Base-by-base conservation (phyloP, 176 grass and related monocot species). In the Pontederia paniculata region DNA sequence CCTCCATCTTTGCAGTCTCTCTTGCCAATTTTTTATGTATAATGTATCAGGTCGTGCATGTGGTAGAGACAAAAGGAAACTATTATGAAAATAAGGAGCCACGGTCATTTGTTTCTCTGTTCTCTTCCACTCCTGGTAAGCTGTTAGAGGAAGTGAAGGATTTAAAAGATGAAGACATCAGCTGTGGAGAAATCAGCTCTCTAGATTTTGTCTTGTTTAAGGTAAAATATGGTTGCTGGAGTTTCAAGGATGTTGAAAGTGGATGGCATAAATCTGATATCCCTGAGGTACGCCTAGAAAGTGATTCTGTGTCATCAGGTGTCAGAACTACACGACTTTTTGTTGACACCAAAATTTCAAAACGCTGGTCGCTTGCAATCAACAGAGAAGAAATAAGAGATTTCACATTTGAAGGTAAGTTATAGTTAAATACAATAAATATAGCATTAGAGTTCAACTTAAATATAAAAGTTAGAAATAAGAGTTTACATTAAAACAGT, bases 21-120 rank as follows among this genome's bases (percentile, higher is more conserved):
- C 13, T 23, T 12, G 45, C 31, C 56, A 17, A 10, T 57, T 46
- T 44, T 63, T 48, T 1, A 12, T 9, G 19, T 21, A 31, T n/a
- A n/a, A 20, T 45, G 61, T 62, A 66, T 18, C n/a, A 98, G 93
- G 86, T 91, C 74, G 86, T 97, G 67, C 93, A 97, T 82, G 83
- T 97, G 42, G 86, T 91, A 22, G 86, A 97, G 63, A 53, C 77
- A 77, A 88, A 69, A 77, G 58, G 57, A 72, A 70, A 72, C 71
- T 41, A 77, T 19, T 56, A 56, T 58, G 73, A 69, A 71, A 80
- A 67, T 60, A 63, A 55, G 62, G 74, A 98, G 17, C 74, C 83
- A 44, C 55, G 60, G 67, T 98, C 86, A 20, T 98, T 81, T 48
- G 55, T 98, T 88, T 91, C 86, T 76, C 12, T 98, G n/a, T 98